A percentile compares a stretch with the other conserved stretches of the same genome.
Conservation (phyloP, 495 filamentous ascomycete genomes). For the Talaromyces trachyspermus region DNA sequence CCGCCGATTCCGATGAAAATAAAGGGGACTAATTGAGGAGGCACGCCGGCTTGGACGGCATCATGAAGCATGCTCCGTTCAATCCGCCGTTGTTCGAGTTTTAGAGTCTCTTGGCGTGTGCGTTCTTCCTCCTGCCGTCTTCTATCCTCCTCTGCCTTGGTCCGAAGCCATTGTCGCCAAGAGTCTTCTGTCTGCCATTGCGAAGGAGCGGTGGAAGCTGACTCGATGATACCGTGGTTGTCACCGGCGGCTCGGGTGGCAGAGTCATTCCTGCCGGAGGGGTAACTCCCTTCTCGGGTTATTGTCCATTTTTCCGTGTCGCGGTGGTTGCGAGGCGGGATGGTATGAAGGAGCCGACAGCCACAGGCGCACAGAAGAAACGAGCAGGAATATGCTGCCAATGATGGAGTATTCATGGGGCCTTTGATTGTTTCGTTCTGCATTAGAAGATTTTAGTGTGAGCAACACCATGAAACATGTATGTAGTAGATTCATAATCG, state of each 20-base stretch:
- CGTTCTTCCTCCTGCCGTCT: conserved; percentile 82
- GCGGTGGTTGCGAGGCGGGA: conserved; percentile 14
- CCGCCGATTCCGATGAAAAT: conserved; percentile 80
- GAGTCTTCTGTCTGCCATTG: conserved; percentile 73
- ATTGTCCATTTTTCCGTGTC: conserved; percentile 25
- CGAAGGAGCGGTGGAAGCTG: conserved; percentile 59
- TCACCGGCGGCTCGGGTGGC: conserved; percentile 24
- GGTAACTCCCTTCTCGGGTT: conserved; percentile 28
- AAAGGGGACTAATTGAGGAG: conserved; percentile 78
- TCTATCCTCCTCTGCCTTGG: conserved; percentile 79
- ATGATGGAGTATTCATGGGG: conserved; percentile 33
- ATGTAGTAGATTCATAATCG: background rate
- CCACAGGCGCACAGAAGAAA: conserved; percentile 19
- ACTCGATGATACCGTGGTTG: conserved; percentile 29
- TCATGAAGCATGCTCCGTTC: conserved; percentile 81
- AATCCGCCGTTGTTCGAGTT: conserved; percentile 73
- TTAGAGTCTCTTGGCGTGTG: conserved; percentile 69
- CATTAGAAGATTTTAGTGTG: conserved; percentile 32
- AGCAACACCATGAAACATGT: conserved; percentile 26
- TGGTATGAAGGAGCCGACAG: conserved; percentile 13
- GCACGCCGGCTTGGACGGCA: conserved; percentile 71
- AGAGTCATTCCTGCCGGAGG: conserved; percentile 30
- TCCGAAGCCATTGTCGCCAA: conserved; percentile 73
- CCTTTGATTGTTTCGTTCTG: conserved; percentile 33
- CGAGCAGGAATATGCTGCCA: conserved; percentile 26